These are phyloP conservation scores for Phytophthora vignae DNA, from an alignment of 352 stramenopile species.

Conservation along the genomic window DNA sequence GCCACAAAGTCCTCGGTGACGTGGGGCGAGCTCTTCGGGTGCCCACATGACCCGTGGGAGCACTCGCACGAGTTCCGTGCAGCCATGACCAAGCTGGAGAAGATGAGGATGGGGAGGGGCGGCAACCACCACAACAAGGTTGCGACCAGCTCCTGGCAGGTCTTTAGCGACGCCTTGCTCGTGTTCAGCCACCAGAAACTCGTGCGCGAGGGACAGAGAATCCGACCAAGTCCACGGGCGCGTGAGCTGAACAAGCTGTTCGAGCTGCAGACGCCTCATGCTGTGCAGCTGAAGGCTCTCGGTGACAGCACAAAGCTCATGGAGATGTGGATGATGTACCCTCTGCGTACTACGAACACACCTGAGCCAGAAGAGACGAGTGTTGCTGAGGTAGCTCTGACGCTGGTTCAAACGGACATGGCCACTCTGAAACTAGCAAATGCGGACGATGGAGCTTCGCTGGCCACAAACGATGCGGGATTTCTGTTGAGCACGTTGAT, in stretches of 20 bases:
- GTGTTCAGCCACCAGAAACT: background rate
- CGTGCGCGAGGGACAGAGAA: background rate
- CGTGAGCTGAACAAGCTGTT: background rate
- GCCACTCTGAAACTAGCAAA: background rate
- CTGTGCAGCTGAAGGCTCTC: background rate
- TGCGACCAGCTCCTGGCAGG: background rate
- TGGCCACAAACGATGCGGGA: background rate
- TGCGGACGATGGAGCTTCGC: background rate
- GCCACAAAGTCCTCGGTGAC: background rate
- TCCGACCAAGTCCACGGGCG: background rate
- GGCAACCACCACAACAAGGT: slow-evolving; percentile 1
- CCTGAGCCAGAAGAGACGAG: background rate
- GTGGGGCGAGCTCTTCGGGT: slow-evolving; percentile 1
- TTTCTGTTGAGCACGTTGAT: slow-evolving; percentile 1
- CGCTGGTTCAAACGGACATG: background rate
- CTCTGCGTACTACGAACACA: background rate
- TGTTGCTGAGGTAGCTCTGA: background rate
- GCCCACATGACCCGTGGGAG: background rate
- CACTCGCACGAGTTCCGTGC: background rate
- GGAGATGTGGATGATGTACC: background rate
- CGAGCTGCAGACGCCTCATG: background rate
- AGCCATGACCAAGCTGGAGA: background rate
- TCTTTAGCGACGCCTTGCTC: background rate
- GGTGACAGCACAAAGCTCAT: background rate
- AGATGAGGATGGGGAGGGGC: background rate